phyloP scores from a whole-genome alignment of 805 yeast genomes.

The Candida dajiaensis region DNA sequence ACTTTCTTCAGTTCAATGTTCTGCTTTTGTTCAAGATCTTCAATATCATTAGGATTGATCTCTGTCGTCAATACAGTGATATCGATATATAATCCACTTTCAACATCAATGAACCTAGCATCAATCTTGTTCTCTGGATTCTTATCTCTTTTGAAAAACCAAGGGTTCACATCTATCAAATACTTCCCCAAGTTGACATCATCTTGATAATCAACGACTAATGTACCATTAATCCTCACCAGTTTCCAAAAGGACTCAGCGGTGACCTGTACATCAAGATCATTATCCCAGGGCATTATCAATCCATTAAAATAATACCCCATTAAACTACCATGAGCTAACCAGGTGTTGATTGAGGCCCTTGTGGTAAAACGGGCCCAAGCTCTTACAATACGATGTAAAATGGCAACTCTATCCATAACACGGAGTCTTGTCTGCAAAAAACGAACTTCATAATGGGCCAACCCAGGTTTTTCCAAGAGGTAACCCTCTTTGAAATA shows the following conservation, averaged over 20 bases:
- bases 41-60: not conserved
- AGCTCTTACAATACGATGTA: constrained; percentile 20
- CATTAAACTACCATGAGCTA: constrained; percentile 60
- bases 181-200: constrained; percentile 36
- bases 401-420: constrained; percentile 17
- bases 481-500: constrained; percentile 23
- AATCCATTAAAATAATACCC: constrained; percentile 64
- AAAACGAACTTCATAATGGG: constrained; percentile 23
- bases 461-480: constrained; percentile 12
- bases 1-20: constrained; percentile 7
- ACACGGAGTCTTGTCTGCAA: constrained; percentile 11
- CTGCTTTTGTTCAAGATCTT: not conserved
- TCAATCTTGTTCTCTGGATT: constrained; percentile 60
- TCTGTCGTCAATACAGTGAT: constrained; percentile 40
- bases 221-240: constrained; percentile 4
- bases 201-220: constrained; percentile 14
- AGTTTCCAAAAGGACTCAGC: constrained; percentile 9
- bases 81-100: constrained; percentile 64
- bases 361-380: constrained; percentile 19
- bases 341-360: constrained; percentile 35
- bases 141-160: constrained; percentile 43
- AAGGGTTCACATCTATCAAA: constrained; percentile 37
- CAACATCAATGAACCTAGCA: constrained; percentile 66
- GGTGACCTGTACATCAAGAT: constrained; percentile 61
- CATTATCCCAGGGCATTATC: constrained; percentile 62